Base-by-base conservation (phyloP, 2,329 filamentous ascomycete species). In the Penicillium italicum region DNA sequence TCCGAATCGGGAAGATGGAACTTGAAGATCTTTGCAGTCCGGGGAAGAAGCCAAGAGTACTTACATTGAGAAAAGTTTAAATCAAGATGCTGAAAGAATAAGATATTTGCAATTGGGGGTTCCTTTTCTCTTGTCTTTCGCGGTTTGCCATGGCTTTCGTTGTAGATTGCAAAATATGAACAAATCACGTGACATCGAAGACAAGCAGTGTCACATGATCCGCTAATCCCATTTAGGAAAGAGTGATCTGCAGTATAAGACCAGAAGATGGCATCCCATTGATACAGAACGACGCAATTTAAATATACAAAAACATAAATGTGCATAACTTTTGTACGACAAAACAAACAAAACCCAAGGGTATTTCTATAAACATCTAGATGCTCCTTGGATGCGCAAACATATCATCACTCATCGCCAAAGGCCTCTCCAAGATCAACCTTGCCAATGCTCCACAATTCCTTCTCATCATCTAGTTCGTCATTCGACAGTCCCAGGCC, bases 371-470 rank as follows among this genome's bases (percentile, higher is more conserved):
- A 63, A 53, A 61, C 50, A 58, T 49, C 33, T 62, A 62, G 53
- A 63, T 59, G 53, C 51, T 59, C 49, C 62, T 57, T 62, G 52
- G 57, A 64, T 63, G 54, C 50, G 55, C 30, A 55, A 57, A 57
- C 20, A 48, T 16, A 59, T 59, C 51, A 62, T 58, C 53, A 65
- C 31, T 62, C 57, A 43, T 62, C 58, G 37, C 60, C 55, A 56
- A 59, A 61, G 55, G 60, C 74, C 55, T 90, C 89, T 9, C 83
- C 88, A 44, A 92, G 77, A 71, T 97, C 93, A 47, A 96, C 86
- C 75, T 88, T 92, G 6, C 94, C 94, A 47, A 99, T 88, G 71
- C 90, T 94, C 92, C 91, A 96, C 60, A 99, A 86, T 78, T 99
- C 94, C 74, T 85, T 88, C 79, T 97, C 91, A 75, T 99, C 94